Base-by-base conservation (phyloP, 352 stramenopile genomes). In the Globisporangium nunn region DNA sequence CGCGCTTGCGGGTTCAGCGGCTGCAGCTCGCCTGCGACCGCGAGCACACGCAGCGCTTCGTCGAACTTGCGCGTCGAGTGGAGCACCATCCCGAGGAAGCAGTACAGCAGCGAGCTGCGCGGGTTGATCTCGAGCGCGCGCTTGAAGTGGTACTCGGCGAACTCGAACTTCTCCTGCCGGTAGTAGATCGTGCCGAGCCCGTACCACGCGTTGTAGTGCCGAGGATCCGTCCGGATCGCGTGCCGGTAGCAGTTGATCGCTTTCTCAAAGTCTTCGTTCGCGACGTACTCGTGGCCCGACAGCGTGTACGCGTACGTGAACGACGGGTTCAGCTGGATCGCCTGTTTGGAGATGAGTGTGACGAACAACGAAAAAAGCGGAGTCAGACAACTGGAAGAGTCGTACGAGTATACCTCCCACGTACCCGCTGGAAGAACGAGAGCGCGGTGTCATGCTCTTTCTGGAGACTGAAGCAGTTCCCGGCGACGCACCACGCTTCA, bases 271-370 rank as follows among this genome's bases (percentile, higher is more conserved):
- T 99, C 94, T 77, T 99, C 96, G 69, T 98, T 98, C 5, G 90
- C 81, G 37, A 98, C 89, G 66, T 98, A 99, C 59, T 99, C 96
- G 76, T 99, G 96, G 5, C 96, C 96, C 15, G 86, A 98, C 0
- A 99, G 75, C 18, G 96, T 98, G 74, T 99, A 97, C n/a, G 93
- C 93, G 64, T 99, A 99, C 14, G 95, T 98, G 66, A 97, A 99
- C 30, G 76, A 85, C 18, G 94, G 87, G 61, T 98, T 85, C 11
- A 99, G 62, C 63, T 98, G 93, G 55, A 98, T 92, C 1, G 93
- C 94, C 65, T 89, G 44, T 18, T 49, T 10, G n/a, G 10, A 8
- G 10, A 1, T 15, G 44, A n/a, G 40, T 14, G 15, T 3, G 3
- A 18, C 4, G 10, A 23, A 4, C 14, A 33, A 8, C 12, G 45